Percentiles rank a stretch among this genome's conserved stretches.
Evolutionary conservation across 2,329 filamentous ascomycete genomes (phyloP).

Genomic region (Metarhizium guizhouense): DNA sequence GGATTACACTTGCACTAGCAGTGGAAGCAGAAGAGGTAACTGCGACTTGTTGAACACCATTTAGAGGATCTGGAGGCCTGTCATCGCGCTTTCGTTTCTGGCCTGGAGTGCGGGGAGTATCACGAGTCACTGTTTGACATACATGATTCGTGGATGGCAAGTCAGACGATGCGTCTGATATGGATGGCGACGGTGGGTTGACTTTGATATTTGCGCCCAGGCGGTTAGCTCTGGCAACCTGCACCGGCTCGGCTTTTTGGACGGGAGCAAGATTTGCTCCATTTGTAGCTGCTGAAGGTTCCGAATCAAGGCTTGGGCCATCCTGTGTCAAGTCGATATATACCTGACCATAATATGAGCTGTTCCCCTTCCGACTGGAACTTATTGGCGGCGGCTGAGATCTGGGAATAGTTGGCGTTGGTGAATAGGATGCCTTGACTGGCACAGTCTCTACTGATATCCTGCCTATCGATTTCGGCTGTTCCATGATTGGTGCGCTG

Average conservation of each 20-base stretch:
- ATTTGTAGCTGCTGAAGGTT: background rate
- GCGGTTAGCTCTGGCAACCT: background rate
- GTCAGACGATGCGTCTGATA: background rate
- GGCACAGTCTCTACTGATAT: background rate
- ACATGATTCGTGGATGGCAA: background rate
- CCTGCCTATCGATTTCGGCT: background rate
- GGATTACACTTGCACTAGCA: background rate
- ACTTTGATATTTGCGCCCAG: background rate
- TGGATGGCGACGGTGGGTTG: background rate
- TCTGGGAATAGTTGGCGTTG: background rate
- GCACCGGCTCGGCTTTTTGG: background rate
- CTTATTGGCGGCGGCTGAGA: background rate
- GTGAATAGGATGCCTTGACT: background rate
- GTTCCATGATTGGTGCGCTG: background rate
- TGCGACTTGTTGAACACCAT: background rate
- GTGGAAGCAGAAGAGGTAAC: background rate
- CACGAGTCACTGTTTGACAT: background rate
- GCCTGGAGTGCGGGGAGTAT: background rate
- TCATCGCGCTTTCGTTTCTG: background rate
- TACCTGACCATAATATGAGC: background rate
- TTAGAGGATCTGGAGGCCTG: background rate
- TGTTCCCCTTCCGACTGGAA: background rate
- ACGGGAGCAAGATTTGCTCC: background rate
- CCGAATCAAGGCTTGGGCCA: background rate
- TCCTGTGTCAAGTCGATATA: conserved; percentile 1